Base-by-base conservation (phyloP, 305 asterid genomes). In the Lippia alba region DNA sequence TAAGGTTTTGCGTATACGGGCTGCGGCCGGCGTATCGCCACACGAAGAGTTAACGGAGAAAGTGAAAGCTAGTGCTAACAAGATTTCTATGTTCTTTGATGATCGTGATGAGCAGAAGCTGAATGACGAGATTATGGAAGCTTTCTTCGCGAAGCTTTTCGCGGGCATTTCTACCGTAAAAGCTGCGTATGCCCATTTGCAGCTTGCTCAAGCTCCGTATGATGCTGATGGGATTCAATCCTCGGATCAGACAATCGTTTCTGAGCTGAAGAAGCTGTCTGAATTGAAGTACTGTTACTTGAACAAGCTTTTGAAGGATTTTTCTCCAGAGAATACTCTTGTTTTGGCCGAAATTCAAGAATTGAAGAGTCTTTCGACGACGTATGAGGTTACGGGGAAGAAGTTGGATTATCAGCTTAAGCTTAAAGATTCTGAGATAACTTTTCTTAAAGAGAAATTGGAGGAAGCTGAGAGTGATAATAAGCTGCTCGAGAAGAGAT, bases 101-200 rank as follows among this genome's bases (percentile, higher is more conserved):
- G 58, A 15, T 53, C 84, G 71, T 39, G 81, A 75, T 57, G 79
- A 80, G 59, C 80, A 68, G 73, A 39, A 41, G 15, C 33, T 17
- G 4, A 66, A 62, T 18, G 74, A 72, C 67, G 80, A 76, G 1
- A 78, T 80, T 8, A 39, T 64, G 9, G 96, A 82, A 63, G 97
- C 96, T 14, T 91, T 89, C 58, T 64, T 88, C 34, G 89, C 96
- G n/a, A 89, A 84, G 79, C 66, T 94, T 1, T 91, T 94, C 46
- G 97, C 97, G 4, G 77, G 82, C 41, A 2, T 88, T 15, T 91
- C 98, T 0, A 54, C 88, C 2, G 56, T 91, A n/a, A 94, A 94
- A 78, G 91, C 99, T 1, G 94, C 89, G 0, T 94, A 94, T 49
- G 96, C 97, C 0, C 86, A 86, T 71, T 24, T 94, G 72, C 99